These are phyloP conservation scores for Isoetes taiwanensis DNA, from an alignment of 75 land plant genomes.

Conservation along the genomic window DNA sequence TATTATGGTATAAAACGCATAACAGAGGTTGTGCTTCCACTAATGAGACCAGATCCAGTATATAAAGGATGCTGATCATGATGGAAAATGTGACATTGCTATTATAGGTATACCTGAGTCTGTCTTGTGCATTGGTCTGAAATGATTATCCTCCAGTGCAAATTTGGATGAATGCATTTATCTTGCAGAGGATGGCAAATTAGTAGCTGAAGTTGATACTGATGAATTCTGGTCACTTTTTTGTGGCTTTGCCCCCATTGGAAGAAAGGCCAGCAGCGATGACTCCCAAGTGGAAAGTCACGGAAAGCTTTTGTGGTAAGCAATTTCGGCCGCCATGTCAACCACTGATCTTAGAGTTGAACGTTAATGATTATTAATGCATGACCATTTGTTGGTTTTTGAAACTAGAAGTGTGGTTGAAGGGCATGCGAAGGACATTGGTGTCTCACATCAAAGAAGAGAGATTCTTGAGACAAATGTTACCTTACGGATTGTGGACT, in stretches of 20 bases:
- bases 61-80: constrained; percentile 86
- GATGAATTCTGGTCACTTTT: constrained; percentile 95
- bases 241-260: constrained; percentile 98
- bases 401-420: constrained; percentile 48
- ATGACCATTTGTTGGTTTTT: constrained; percentile 7
- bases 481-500: constrained; percentile 72
- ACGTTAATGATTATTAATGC: background rate
- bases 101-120: constrained; percentile 54
- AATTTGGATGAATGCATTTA: background rate
- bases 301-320: background rate
- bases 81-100: constrained; percentile 89
- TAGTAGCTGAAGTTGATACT: constrained; percentile 90
- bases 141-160: background rate
- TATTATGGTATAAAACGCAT: too few species aligned
- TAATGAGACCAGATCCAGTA: too few species aligned
- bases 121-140: background rate
- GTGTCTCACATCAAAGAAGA: constrained; percentile 39
- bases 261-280: constrained; percentile 33
- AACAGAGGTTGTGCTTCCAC: too few species aligned
- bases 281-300: background rate
- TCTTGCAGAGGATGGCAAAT: constrained; percentile 81
- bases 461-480: constrained; percentile 70
- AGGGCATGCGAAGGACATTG: constrained; percentile 42
- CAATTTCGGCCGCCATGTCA: too few species aligned
- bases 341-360: background rate